phyloP scores from a whole-genome alignment of 352 stramenopile species.

The Blastocystis sp. region DNA sequence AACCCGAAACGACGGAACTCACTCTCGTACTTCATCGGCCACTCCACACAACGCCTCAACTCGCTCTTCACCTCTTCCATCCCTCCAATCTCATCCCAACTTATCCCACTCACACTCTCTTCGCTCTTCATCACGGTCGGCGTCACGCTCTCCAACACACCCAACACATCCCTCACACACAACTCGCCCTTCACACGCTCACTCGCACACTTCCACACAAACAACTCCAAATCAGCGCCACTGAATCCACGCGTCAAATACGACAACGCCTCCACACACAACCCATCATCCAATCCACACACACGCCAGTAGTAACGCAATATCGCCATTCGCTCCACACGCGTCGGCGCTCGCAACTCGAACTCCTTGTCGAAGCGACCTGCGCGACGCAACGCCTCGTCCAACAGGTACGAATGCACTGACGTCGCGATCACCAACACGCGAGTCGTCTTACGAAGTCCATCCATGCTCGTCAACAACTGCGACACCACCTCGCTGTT shows the following conservation, averaged over 20 bases:
- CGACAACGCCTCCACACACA: conserved; percentile 87
- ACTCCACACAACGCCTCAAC: conserved; percentile 86
- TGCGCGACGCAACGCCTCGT: conserved; percentile 89
- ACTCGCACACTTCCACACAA: conserved; percentile 75
- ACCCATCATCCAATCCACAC: conserved; percentile 19
- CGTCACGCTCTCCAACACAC: not conserved
- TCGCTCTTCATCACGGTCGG: conserved; percentile 43
- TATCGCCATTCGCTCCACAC: conserved; percentile 88
- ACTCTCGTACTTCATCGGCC: conserved; percentile 83
- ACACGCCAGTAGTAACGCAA: conserved; percentile 84
- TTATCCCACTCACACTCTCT: conserved; percentile 70
- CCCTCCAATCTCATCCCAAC: conserved; percentile 94
- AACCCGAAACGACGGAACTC: conserved; percentile 81
- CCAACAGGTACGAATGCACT: conserved; percentile 91
- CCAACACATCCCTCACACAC: not conserved
- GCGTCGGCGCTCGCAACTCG: conserved; percentile 91
- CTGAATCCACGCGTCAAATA: conserved; percentile 91
- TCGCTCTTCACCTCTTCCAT: conserved; percentile 94
- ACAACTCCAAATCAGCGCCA: conserved; percentile 84
- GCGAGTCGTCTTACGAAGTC: conserved; percentile 84
- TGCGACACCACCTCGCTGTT: conserved; percentile 86
- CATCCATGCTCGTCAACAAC: conserved; percentile 92
- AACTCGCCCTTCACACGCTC: not conserved
- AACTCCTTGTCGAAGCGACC: conserved; percentile 94
- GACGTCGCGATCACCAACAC: conserved; percentile 91